Evolutionary conservation across 441 rosid genomes (phyloP).

Genomic region (Bocquillonia castaneifolia): DNA sequence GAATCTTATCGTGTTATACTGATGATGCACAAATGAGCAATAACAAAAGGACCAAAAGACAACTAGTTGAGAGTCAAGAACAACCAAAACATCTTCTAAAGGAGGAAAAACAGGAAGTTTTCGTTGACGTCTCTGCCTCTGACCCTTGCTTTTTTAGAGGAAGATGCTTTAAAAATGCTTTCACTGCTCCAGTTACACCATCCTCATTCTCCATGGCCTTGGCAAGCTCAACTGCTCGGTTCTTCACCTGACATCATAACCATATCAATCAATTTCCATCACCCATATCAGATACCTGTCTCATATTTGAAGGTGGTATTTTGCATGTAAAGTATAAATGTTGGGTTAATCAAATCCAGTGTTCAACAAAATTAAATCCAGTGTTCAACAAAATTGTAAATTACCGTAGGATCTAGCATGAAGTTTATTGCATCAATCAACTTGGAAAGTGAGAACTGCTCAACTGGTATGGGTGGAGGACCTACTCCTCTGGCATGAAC

Average conservation of each 20-base stretch:
- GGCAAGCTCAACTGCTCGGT: slow-evolving; percentile 71
- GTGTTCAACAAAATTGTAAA: slow-evolving; percentile 8
- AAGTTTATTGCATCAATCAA: slow-evolving; percentile 72
- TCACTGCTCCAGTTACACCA: slow-evolving; percentile 91
- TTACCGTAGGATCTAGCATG: slow-evolving; percentile 75
- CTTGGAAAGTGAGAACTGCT: slow-evolving; percentile 76
- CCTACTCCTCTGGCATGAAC: slow-evolving; percentile 91
- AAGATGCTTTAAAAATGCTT: slow-evolving; percentile 85
- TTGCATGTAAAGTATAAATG: not conserved
- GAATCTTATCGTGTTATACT: slow-evolving; percentile 10
- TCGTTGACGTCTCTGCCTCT: slow-evolving; percentile 32
- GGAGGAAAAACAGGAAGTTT: slow-evolving; percentile 45
- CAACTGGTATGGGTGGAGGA: slow-evolving; percentile 84
- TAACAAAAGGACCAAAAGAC: not conserved
- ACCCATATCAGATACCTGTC: not conserved
- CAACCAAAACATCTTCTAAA: slow-evolving; percentile 75
- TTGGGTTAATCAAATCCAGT: not conserved
- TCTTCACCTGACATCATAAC: slow-evolving; percentile 63
- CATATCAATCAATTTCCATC: slow-evolving; percentile 6
- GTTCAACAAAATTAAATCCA: not conserved
- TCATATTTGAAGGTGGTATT: not conserved
- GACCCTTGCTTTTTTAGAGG: slow-evolving; percentile 36
- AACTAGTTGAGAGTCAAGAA: slow-evolving; percentile 35
- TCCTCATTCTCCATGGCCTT: slow-evolving; percentile 92
- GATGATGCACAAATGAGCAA: not conserved